These are phyloP conservation scores for Cadophora sp. DNA, from an alignment of 2,329 filamentous ascomycete species.

Conservation along the genomic window DNA sequence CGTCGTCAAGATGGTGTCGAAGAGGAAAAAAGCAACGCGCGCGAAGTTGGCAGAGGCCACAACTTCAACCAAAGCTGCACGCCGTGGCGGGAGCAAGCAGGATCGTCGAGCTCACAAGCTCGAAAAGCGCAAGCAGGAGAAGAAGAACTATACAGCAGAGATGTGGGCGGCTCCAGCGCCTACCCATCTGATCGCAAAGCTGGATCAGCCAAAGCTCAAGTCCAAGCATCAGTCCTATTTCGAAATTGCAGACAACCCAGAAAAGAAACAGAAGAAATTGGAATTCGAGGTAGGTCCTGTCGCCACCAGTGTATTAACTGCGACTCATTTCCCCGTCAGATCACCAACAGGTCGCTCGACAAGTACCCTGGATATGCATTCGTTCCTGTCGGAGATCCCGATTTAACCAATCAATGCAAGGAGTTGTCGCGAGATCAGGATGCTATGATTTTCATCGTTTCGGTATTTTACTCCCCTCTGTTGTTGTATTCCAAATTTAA, in stretches of 20 bases:
- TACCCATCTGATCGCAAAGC: slow-evolving; percentile 43
- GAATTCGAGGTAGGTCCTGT: slow-evolving; percentile 61
- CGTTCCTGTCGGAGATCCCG: slow-evolving; percentile 67
- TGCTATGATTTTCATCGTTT: slow-evolving; percentile 71
- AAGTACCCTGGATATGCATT: slow-evolving; percentile 66
- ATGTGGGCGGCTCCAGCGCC: slow-evolving; percentile 42
- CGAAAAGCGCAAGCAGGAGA: slow-evolving; percentile 41
- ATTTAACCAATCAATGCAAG: slow-evolving; percentile 66
- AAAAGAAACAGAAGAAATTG: slow-evolving; percentile 66
- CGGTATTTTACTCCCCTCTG: slow-evolving; percentile 54
- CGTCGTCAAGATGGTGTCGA: slow-evolving; percentile 27
- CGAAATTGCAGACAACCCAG: slow-evolving; percentile 68
- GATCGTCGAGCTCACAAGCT: slow-evolving; percentile 40
- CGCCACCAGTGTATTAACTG: slow-evolving; percentile 19
- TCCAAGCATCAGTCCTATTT: slow-evolving; percentile 66
- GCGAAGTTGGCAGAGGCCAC: slow-evolving; percentile 17
- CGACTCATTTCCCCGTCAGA: slow-evolving; percentile 48
- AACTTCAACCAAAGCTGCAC: slow-evolving; percentile 16
- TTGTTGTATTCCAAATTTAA: slow-evolving; percentile 4
- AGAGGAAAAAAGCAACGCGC: slow-evolving; percentile 32
- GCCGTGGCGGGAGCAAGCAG: slow-evolving; percentile 29
- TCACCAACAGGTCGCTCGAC: slow-evolving; percentile 57
- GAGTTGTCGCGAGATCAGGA: slow-evolving; percentile 67
- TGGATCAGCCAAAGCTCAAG: slow-evolving; percentile 47
- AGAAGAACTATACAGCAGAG: slow-evolving; percentile 37